phyloP scores from a whole-genome alignment of 352 stramenopile species.

The Phytophthora syringae region DNA sequence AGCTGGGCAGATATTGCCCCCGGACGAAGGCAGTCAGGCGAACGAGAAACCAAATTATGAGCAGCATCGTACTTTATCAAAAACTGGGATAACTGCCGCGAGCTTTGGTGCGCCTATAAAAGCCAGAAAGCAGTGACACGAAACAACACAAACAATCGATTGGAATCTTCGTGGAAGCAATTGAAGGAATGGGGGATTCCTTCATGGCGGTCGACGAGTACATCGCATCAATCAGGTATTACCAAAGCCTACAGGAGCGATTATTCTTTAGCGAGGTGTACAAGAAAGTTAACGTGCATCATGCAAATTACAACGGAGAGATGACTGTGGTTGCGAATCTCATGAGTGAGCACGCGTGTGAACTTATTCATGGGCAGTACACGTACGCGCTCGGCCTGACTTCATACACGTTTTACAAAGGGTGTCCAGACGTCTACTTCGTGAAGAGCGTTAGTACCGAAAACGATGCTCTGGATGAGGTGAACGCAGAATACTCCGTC shows the following conservation, averaged over 20 bases:
- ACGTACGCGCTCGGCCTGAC: too few species aligned
- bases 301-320: not conserved
- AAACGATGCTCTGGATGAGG: too few species aligned
- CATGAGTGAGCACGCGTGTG: too few species aligned
- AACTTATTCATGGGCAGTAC: too few species aligned
- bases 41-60: not conserved
- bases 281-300: constrained; percentile 4
- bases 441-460: too few species aligned
- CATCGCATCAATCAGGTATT: constrained; percentile 14
- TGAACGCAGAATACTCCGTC: too few species aligned
- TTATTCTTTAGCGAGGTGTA: not conserved
- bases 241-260: not conserved
- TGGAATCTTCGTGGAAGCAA: constrained; percentile 31
- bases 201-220: constrained; percentile 27
- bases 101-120: constrained; percentile 23
- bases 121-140: constrained; percentile 13
- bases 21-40: not conserved
- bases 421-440: too few species aligned
- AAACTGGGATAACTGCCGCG: constrained; percentile 20
- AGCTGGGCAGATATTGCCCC: not conserved
- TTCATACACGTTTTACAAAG: too few species aligned
- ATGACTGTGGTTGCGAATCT: too few species aligned
- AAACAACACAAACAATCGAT: constrained; percentile 33
- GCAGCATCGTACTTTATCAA: constrained; percentile 18
- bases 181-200: constrained; percentile 12